A percentile compares a stretch with the other conserved stretches of the same genome.
phyloP scores from a whole-genome alignment of 306 rosid genomes.

The Medicago ruthenica region DNA sequence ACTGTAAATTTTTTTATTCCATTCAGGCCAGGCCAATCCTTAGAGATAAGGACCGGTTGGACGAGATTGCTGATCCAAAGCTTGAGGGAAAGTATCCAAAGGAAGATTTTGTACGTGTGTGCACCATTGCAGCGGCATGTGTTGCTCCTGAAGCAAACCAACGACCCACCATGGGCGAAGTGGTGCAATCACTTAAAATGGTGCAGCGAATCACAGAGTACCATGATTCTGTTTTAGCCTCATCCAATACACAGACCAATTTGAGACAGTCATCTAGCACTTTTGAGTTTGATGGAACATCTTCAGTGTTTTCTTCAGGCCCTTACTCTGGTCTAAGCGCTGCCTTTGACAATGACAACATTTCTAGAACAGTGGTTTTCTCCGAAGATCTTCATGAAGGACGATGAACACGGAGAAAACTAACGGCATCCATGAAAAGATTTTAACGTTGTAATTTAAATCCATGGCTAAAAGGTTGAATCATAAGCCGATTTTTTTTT shows the following conservation, averaged over 20 bases:
- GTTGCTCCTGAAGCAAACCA: constrained; percentile 97
- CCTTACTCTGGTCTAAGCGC: constrained; percentile 90
- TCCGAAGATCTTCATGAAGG: constrained; percentile 99
- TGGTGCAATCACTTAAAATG: constrained; percentile 98
- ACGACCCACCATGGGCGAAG: constrained; percentile 99
- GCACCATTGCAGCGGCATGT: constrained; percentile 98
- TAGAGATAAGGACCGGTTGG: constrained; percentile 88
- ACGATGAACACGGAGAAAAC: constrained; percentile 54
- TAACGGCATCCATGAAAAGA: constrained; percentile 27
- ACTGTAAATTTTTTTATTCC: constrained; percentile 40
- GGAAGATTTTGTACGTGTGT: constrained; percentile 90
- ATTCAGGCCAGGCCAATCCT: constrained; percentile 95
- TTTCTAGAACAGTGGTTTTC: constrained; percentile 82
- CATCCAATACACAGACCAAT: constrained; percentile 76
- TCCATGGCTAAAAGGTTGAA: constrained; percentile 40
- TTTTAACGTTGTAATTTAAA: constrained; percentile 31
- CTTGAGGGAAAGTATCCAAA: constrained; percentile 90
- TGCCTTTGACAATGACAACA: constrained; percentile 74
- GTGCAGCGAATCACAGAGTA: constrained; percentile 89
- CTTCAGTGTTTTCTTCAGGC: constrained; percentile 96
- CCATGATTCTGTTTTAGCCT: constrained; percentile 61
- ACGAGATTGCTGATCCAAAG: constrained; percentile 80
- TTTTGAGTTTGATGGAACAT: constrained; percentile 89
- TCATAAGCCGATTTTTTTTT: constrained; percentile 36
- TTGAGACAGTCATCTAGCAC: constrained; percentile 87